Conservation (phyloP, 2,329 filamentous ascomycete genomes). For the Cercospora berteroae region DNA sequence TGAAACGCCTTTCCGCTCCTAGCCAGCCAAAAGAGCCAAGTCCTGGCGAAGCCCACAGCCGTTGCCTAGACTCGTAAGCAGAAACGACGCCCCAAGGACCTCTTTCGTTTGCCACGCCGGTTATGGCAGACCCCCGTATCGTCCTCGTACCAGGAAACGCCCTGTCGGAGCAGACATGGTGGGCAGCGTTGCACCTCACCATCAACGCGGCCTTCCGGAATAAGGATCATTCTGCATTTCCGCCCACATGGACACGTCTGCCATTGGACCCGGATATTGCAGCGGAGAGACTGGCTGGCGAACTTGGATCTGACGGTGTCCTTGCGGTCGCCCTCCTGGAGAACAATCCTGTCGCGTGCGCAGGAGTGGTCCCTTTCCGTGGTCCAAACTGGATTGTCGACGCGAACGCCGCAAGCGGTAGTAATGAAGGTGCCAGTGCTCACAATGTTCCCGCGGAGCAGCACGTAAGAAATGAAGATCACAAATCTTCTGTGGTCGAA, state of each 20-base stretch:
- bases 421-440: not conserved
- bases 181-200: conserved; percentile 24
- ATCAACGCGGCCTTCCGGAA: conserved; percentile 25
- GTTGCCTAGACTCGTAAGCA: not conserved
- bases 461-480: not conserved
- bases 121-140: conserved; percentile 5
- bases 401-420: conserved; percentile 10
- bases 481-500: not conserved
- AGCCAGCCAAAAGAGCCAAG: not conserved
- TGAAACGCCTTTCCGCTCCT: not conserved
- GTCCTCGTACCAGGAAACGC: conserved; percentile 16
- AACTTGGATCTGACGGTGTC: conserved; percentile 24
- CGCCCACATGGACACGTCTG: conserved; percentile 30
- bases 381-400: conserved; percentile 27
- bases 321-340: conserved; percentile 21
- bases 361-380: conserved; percentile 25
- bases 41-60: not conserved
- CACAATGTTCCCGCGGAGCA: not conserved
- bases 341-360: conserved; percentile 25
- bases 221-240: conserved; percentile 26
- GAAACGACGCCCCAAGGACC: not conserved
- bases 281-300: conserved; percentile 21
- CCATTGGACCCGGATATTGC: conserved; percentile 16
- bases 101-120: not conserved
- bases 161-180: conserved; percentile 25